These are phyloP conservation scores for Chytriomyces hyalinus DNA, from an alignment of 192 early-diverging fungal genomes.

Conservation along the genomic window DNA sequence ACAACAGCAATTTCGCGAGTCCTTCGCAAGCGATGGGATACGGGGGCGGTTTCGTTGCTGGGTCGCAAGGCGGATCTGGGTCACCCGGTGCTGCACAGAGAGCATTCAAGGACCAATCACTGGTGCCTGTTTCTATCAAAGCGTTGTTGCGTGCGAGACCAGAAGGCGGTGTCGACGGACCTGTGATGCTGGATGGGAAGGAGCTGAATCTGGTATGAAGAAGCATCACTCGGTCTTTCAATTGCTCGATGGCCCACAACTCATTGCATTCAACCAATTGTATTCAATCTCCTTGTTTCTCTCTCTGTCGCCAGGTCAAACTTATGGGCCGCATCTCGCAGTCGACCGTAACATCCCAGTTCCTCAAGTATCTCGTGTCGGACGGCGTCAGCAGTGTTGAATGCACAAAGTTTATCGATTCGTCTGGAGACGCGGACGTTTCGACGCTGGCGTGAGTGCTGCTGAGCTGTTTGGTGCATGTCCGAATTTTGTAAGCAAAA, in stretches of 20 bases:
- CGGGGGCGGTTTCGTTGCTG: slow-evolving; percentile 9
- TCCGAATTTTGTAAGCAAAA: neutral
- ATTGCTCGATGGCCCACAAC: neutral
- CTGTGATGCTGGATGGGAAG: slow-evolving; percentile 69
- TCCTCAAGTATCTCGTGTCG: slow-evolving; percentile 72
- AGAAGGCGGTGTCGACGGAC: slow-evolving; percentile 59
- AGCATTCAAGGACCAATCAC: slow-evolving; percentile 58
- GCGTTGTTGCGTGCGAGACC: slow-evolving; percentile 61
- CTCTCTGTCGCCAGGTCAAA: slow-evolving; percentile 54
- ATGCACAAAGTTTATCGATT: slow-evolving; percentile 62
- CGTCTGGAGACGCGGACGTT: neutral
- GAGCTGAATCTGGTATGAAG: slow-evolving; percentile 67
- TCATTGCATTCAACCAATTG: neutral
- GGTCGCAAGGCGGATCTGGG: neutral
- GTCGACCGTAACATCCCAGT: slow-evolving; percentile 60
- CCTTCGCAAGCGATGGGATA: too few species aligned
- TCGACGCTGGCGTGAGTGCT: slow-evolving; percentile 22
- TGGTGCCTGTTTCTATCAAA: slow-evolving; percentile 85
- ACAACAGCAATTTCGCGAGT: neutral
- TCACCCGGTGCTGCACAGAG: slow-evolving; percentile 1
- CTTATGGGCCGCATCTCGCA: slow-evolving; percentile 74
- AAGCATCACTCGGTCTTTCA: too few species aligned
- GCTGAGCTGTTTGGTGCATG: neutral
- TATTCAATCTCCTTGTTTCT: neutral
- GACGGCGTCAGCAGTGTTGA: slow-evolving; percentile 84